phyloP scores from a whole-genome alignment of 2,329 filamentous ascomycete genomes.

The Hymenoscyphus scutula region DNA sequence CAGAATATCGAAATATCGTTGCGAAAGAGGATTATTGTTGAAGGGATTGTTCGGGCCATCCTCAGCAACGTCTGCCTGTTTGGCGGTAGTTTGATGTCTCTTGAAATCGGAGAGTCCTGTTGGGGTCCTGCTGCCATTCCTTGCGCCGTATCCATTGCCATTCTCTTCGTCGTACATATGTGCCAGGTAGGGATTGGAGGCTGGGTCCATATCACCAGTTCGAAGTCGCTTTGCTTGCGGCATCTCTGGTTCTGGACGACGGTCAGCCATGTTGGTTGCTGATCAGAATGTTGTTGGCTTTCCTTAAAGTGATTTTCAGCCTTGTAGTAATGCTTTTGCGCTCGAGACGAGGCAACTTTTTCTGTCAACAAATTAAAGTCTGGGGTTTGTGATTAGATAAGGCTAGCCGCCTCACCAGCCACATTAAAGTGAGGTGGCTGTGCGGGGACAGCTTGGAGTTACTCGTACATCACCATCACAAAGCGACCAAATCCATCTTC shows the following conservation, averaged over 20 bases:
- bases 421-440: no score
- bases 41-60: constrained; percentile 83
- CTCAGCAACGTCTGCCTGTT: constrained; percentile 71
- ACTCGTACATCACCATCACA: not conserved
- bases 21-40: constrained; percentile 72
- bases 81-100: constrained; percentile 77
- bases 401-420: no score
- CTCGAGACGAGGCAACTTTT: constrained; percentile 8
- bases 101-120: constrained; percentile 64
- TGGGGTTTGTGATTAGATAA: constrained; percentile 10
- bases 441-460: no score
- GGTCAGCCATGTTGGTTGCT: constrained; percentile 50
- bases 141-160: constrained; percentile 39
- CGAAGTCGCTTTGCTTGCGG: constrained; percentile 47
- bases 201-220: constrained; percentile 45
- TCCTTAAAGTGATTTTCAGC: constrained; percentile 25
- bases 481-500: constrained; percentile 10
- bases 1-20: constrained; percentile 87
- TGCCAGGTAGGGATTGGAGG: constrained; percentile 82
- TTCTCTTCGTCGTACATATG: constrained; percentile 67
- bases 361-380: constrained; percentile 6
- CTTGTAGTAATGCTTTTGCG: not conserved
- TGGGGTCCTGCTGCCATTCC: constrained; percentile 36
- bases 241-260: constrained; percentile 52
- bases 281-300: constrained; percentile 25